These are phyloP conservation scores for Aureobasidium namibiae DNA, from an alignment of 2,329 filamentous ascomycete genomes.

Conservation along the genomic window DNA sequence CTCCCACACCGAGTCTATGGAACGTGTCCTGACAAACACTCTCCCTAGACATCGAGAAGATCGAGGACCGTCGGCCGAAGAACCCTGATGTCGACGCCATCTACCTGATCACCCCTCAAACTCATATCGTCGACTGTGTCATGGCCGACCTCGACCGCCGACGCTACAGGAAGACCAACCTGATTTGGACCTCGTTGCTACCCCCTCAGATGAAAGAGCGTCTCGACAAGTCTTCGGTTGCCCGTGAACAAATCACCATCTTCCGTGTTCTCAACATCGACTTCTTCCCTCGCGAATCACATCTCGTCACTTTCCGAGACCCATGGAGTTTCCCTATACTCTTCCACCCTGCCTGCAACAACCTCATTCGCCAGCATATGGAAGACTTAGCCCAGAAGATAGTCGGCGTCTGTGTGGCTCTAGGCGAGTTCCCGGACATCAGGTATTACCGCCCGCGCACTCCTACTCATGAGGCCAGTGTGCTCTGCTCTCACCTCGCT, in stretches of 20 bases:
- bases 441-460: conserved; percentile 76
- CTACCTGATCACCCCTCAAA: conserved; percentile 78
- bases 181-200: conserved; percentile 79
- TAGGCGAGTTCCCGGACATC: conserved; percentile 91
- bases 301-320: conserved; percentile 83
- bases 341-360: conserved; percentile 85
- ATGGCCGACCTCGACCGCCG: conserved; percentile 83
- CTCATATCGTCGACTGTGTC: conserved; percentile 87
- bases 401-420: conserved; percentile 75
- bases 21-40: conserved; percentile 24
- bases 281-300: conserved; percentile 84
- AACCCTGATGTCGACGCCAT: conserved; percentile 92
- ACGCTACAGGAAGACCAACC: conserved; percentile 68
- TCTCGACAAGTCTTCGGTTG: conserved; percentile 62
- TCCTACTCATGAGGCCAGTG: conserved; percentile 75
- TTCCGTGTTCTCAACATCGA: conserved; percentile 80
- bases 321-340: conserved; percentile 92
- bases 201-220: conserved; percentile 62
- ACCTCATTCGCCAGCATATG: conserved; percentile 74
- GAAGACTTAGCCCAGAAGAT: conserved; percentile 83
- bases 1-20: not conserved
- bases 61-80: conserved; percentile 74
- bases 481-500: conserved; percentile 80
- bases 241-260: conserved; percentile 66
- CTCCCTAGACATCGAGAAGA: conserved; percentile 75